Evolutionary conservation across 257 asterid genomes (phyloP).

Genomic region (Ophiorrhiza pumila): DNA sequence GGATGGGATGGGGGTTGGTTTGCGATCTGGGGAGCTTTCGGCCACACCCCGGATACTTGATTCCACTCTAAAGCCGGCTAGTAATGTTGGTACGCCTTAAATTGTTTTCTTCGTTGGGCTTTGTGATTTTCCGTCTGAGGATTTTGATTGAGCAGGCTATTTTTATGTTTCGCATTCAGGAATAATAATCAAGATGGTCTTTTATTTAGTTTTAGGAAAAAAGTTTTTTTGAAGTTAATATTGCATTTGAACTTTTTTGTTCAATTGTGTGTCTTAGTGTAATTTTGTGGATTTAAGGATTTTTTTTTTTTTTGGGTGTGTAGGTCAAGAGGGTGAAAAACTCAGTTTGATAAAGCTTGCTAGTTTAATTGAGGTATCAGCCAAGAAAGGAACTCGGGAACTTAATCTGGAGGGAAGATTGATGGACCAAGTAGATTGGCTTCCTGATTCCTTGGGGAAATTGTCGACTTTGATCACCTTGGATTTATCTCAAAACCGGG

Average conservation of each 20-base stretch:
- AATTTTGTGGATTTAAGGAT: background rate
- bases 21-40: slow-evolving; percentile 32
- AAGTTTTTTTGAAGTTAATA: background rate
- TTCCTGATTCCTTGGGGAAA: slow-evolving; percentile 93
- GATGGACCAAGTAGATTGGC: slow-evolving; percentile 83
- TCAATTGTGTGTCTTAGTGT: background rate
- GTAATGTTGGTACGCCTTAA: slow-evolving; percentile 39
- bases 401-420: slow-evolving; percentile 55
- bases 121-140: background rate
- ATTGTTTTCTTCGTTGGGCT: background rate
- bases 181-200: too few relatives aligned
- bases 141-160: background rate
- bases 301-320: slow-evolving; percentile 23
- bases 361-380: slow-evolving; percentile 67
- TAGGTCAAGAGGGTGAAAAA: slow-evolving; percentile 80
- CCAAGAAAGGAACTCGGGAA: slow-evolving; percentile 67
- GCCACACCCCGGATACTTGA: slow-evolving; percentile 54
- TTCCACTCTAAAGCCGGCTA: slow-evolving; percentile 57
- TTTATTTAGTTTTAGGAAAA: background rate
- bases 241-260: background rate
- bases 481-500: slow-evolving; percentile 77
- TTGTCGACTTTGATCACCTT: slow-evolving; percentile 56
- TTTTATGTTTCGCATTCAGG: background rate
- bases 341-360: slow-evolving; percentile 78
- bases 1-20: slow-evolving; percentile 44